These are phyloP conservation scores for Secale cereale DNA, from an alignment of 176 grass and related monocot species.

Conservation along the genomic window DNA sequence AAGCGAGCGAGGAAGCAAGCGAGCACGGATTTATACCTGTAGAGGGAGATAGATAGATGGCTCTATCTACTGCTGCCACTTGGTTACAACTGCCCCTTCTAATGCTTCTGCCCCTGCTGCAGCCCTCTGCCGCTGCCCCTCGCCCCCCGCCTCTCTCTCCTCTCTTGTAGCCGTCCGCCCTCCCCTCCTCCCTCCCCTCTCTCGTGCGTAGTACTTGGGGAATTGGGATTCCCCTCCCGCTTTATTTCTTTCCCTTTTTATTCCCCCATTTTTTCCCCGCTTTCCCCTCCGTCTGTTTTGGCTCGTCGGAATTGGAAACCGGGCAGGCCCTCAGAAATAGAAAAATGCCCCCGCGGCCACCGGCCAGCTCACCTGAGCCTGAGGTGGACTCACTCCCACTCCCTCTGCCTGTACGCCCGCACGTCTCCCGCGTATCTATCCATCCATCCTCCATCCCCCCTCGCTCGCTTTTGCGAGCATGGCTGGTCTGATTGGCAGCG, in stretches of 20 bases:
- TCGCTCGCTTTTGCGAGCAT: background rate
- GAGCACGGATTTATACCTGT: slow-evolving; percentile 51
- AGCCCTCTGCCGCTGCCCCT: slow-evolving; percentile 31
- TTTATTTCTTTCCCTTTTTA: slow-evolving; percentile 43
- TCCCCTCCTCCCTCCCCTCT: background rate
- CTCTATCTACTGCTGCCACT: slow-evolving; percentile 55
- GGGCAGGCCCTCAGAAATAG: slow-evolving; percentile 43
- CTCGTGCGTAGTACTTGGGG: slow-evolving; percentile 18
- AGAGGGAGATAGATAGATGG: slow-evolving; percentile 45
- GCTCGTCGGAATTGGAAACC: slow-evolving; percentile 44
- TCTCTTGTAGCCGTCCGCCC: slow-evolving; percentile 1
- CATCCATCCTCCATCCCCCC: background rate
- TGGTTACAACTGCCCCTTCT: slow-evolving; percentile 54
- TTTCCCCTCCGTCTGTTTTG: slow-evolving; percentile 32
- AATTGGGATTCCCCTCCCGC: slow-evolving; percentile 45
- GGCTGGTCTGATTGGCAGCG: background rate
- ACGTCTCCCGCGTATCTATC: slow-evolving; percentile 16
- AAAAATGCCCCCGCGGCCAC: slow-evolving; percentile 37
- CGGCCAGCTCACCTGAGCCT: slow-evolving; percentile 47
- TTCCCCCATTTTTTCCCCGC: slow-evolving; percentile 7
- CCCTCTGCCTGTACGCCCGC: background rate
- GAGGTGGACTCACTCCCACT: background rate
- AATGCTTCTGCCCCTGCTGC: slow-evolving; percentile 46
- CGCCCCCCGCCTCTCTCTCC: background rate
- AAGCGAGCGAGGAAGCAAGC: background rate